Conservation (phyloP, 129 eudicot species). For the Mikania micrantha region DNA sequence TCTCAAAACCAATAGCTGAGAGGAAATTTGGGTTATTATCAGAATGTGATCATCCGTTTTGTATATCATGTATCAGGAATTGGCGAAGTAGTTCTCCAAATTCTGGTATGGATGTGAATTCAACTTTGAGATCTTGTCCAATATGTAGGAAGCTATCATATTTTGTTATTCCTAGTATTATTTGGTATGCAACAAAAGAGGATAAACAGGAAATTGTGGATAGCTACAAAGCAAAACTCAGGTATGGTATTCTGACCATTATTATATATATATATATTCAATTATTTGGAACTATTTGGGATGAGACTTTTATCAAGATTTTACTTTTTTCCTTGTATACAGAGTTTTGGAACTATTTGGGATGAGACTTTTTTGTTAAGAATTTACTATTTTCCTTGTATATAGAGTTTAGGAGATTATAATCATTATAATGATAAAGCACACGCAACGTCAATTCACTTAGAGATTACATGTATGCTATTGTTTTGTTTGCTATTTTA, state of each 20-base stretch:
- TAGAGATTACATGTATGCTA: not conserved
- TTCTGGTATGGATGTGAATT: constrained; percentile 79
- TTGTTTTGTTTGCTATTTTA: not conserved
- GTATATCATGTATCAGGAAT: constrained; percentile 82
- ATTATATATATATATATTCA: not conserved
- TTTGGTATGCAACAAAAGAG: constrained; percentile 80
- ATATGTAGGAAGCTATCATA: constrained; percentile 87
- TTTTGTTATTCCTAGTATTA: constrained; percentile 85
- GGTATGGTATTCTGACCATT: constrained; percentile 29
- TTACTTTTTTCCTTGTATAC: too few species aligned
- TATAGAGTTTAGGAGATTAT: not conserved
- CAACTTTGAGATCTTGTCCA: constrained; percentile 91
- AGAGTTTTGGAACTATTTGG: too few species aligned
- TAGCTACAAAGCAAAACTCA: constrained; percentile 71
- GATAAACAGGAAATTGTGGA: constrained; percentile 75
- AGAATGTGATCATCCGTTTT: constrained; percentile 95
- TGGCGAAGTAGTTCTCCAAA: constrained; percentile 92
- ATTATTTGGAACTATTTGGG: too few species aligned
- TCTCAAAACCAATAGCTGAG: constrained; percentile 64
- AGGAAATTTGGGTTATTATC: constrained; percentile 80
- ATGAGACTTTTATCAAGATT: too few species aligned
- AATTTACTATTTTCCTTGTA: too few species aligned
- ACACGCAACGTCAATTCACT: not conserved
- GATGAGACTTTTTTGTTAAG: too few species aligned
- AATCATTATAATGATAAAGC: not conserved